phyloP scores from a whole-genome alignment of 2,329 filamentous ascomycete genomes.

The Neofusicoccum cordaticola region DNA sequence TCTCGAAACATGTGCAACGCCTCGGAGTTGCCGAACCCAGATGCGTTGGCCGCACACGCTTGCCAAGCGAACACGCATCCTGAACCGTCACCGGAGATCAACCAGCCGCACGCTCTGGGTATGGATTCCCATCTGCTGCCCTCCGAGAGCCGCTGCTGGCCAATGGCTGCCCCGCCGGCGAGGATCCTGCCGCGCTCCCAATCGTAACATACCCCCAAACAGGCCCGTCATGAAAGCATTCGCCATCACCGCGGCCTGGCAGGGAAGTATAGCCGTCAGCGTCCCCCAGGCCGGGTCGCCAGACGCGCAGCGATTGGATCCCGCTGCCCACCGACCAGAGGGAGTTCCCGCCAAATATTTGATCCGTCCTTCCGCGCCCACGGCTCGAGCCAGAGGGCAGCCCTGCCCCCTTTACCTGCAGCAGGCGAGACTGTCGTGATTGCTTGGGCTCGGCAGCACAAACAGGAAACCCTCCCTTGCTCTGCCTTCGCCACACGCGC shows the following conservation, averaged over 20 bases:
- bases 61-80: conserved; percentile 10
- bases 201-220: neutral
- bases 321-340: neutral
- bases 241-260: neutral
- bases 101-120: neutral
- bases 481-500: conserved; percentile 6
- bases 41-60: neutral
- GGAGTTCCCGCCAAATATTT: neutral
- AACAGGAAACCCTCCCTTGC: conserved; percentile 1
- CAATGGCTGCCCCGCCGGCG: neutral
- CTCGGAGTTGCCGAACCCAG: conserved; percentile 9
- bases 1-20: conserved; percentile 12
- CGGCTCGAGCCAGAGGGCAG: conserved; percentile 4
- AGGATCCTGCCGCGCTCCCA: neutral
- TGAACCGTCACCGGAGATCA: neutral
- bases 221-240: neutral
- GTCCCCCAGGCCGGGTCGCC: neutral
- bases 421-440: neutral
- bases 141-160: neutral
- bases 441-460: neutral
- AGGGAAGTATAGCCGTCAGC: conserved; percentile 12
- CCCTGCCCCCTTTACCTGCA: neutral
- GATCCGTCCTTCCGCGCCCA: neutral
- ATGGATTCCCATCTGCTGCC: neutral
- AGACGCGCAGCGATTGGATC: neutral